Evolutionary conservation across 768 basidiomycete species (phyloP), one percentile per base, ranked within the genome.

Genomic region (Chlorophyllum brunneum): DNA sequence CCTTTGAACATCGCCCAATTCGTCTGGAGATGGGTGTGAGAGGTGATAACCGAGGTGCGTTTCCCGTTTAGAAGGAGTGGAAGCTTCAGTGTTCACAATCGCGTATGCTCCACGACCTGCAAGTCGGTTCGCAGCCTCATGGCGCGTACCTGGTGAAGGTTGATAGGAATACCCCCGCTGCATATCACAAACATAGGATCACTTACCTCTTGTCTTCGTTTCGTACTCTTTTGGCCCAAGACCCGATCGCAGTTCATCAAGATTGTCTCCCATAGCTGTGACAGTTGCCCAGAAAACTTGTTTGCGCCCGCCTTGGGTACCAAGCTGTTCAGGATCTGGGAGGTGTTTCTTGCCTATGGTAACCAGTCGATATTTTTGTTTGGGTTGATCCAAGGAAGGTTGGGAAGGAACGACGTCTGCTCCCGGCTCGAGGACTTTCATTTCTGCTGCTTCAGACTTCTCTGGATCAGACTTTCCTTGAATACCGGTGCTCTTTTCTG

Each of bases 31-130:
- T 1, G 76, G 78, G 55, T 85, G 81, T 4, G 81, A 80, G 34
- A 85, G 69, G 54, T 78, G 68, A 60, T 83, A 83, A 0, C 80
- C 85, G 29, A 85, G 69, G 61, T 80, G 80, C 0, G 80, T 83
- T 47, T 68, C 68, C 34, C 76, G 68, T 43, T 68, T 60, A 0
- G 78, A 84, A 0, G 73, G 77, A 2, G 67, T 70, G 0, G 62
- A 58, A 0, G 72, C 69, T 3, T 75, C 70, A 22, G 71, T 70
- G 58, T 81, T 80, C 36, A 81, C 79, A 27, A 85, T 75, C 11
- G 76, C 79, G 59, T 86, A 85, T 16, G 72, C 80, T 1, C 84
- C 83, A 2, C 81, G 69, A 0, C 75, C 83, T 1, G 74, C 80
- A 18, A 83, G 69, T 5, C 82, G 76, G 0, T 75, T 75, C 0